Base-by-base conservation (phyloP, 257 asterid species). In the Nicotiana benthamiana region DNA sequence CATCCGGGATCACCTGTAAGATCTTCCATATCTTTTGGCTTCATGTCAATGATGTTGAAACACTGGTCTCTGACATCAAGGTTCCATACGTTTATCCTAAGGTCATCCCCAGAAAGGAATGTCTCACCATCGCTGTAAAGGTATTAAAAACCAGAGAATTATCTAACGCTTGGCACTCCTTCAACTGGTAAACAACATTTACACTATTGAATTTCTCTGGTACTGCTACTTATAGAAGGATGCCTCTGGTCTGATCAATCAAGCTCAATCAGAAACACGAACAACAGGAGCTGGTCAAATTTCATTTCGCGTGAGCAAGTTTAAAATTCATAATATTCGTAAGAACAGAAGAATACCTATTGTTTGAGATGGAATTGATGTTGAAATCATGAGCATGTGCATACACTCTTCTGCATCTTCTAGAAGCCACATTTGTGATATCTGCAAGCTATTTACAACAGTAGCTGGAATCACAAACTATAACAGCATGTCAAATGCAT, bases 381-480 rank as follows among this genome's bases (percentile, higher is more conserved):
- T 93, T 96, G 87, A 91, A 93, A 84, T 93, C 97, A 82, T 93
- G 97, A 4, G 97, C 97, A 84, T 93, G 94, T 11, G 97, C 93
- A 86, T 93, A 93, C 40, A 91, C 92, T 88, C 93, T 91, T 86
- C 97, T 86, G 80, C 97, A 91, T 88, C 92, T 89, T 54, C 93
- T 96, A 62, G 85, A 72, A 24, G 56, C 36, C 24, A 15, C 78
- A 72, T 48, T 46, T 24, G 16, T 48, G 78, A 72, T 72, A 72
- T 72, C 78, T 46, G 78, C 78, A 72, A 72, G 78, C 78, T 72
- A 72, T 20, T 22, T 46, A 72, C 22, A 46, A 7, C 2, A 26
- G 22, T 22, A 26, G 60, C 22, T 16, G 12, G 78, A 72, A 72
- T 40, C 48, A 46, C 59, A 72, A 46, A 60, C 22, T 46, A 48